phyloP scores from a whole-genome alignment of 169 alveolate species.

The Eimeria praecox region DNA sequence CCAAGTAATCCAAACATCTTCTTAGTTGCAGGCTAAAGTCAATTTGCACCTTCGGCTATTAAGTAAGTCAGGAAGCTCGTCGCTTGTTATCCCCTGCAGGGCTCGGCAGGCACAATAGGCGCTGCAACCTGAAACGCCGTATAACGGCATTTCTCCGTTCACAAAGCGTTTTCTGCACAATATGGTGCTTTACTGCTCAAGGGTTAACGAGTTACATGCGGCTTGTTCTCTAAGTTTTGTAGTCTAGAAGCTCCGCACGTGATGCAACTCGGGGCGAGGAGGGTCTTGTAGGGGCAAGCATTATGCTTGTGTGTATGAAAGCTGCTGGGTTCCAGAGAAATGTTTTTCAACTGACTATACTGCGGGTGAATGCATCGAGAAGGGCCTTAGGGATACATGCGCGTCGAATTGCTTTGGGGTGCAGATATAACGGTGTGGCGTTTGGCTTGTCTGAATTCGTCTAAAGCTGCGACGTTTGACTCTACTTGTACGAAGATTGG shows the following conservation, averaged over 20 bases:
- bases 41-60: neutral
- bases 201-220: neutral
- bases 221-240: neutral
- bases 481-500: no score
- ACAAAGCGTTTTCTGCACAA: neutral
- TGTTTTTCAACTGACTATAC: neutral
- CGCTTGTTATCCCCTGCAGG: neutral
- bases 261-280: neutral
- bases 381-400: neutral
- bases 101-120: neutral
- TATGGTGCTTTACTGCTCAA: neutral
- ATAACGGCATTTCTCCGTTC: neutral
- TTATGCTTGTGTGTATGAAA: neutral
- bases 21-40: neutral
- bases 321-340: neutral
- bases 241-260: neutral
- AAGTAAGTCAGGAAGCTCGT: neutral
- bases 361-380: neutral
- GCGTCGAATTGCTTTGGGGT: neutral
- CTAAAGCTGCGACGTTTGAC: no score
- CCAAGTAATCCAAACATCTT: neutral
- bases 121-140: neutral
- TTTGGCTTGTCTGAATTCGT: no score
- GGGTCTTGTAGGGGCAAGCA: neutral
- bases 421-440: no score